Conservation (phyloP, 1,139 yeast genomes). For the Yamadazyma triangularis region DNA sequence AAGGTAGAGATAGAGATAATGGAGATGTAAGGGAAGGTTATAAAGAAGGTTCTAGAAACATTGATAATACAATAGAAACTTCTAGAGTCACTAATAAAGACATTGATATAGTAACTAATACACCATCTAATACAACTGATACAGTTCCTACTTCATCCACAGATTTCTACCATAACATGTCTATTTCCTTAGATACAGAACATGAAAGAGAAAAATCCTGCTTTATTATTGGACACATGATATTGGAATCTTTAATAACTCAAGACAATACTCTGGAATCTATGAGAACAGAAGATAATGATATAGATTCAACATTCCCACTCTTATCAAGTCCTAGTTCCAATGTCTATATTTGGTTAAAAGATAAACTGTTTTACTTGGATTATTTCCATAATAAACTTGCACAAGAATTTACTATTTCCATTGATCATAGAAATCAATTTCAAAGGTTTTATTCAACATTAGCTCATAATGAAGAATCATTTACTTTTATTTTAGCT, state of each 20-base stretch:
- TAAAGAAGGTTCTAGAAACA: too few relatives aligned
- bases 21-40: background rate
- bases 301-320: background rate
- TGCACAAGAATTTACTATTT: slow-evolving; percentile 15
- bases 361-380: slow-evolving; percentile 3
- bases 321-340: too few relatives aligned
- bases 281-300: too few relatives aligned
- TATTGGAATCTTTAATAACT: background rate
- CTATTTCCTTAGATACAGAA: too few relatives aligned
- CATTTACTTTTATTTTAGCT: slow-evolving; percentile 35
- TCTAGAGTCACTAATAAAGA: background rate
- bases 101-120: background rate
- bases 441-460: slow-evolving; percentile 37
- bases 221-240: background rate
- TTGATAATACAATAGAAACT: too few relatives aligned
- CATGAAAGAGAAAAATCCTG: too few relatives aligned
- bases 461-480: slow-evolving; percentile 32
- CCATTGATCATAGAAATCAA: slow-evolving; percentile 34
- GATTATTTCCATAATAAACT: slow-evolving; percentile 12
- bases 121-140: background rate
- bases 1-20: background rate
- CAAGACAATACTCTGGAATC: too few relatives aligned
- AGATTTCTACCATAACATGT: too few relatives aligned
- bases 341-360: too few relatives aligned
- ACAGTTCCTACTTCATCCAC: too few relatives aligned